Base-by-base conservation (phyloP, 1,284 basidiomycete genomes). In the Cystobasidium pallidum region DNA sequence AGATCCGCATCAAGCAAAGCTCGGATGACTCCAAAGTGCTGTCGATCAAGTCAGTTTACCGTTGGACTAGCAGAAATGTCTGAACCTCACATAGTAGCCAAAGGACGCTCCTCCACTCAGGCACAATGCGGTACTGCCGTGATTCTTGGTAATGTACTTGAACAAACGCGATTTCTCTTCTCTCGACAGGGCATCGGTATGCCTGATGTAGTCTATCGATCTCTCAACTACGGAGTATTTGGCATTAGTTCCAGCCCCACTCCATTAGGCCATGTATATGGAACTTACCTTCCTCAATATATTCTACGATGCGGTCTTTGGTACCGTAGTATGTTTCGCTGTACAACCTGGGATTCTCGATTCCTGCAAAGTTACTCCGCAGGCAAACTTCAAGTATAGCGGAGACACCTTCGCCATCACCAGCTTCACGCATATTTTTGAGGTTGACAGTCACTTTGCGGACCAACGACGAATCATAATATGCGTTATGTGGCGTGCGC, bases 151-250 rank as follows among this genome's bases (percentile, higher is more conserved):
- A 52, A 90, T 87, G 73, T 86, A 88, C 80, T 91, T 90, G 84
- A 96, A 99, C 81, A 99, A 97, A 4, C 87, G 86, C 75, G 88
- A 88, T 84, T 98, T 99, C 82, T 96, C 92, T 74, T 96, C 91
- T 10, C 87, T 83, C 0, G 90, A 87, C 7, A 98, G 83, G 41
- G 89, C 87, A 17, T 77, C 71, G 1, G 74, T 59, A 28, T 88
- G 85, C 2, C 91, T 86, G 55, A 97, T 86, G 78, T 87, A 92
- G 75, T 86, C 85, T 3, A 97, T 61, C 10, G 72, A 77, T 34
- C 63, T 57, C 24, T 76, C 77, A 28, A 80, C 78, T 79, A 73
- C 26, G 19, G 54, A n/a, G 21, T 41, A 13, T 26, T 24, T n/a
- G 21, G 2, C 58, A 36, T 28, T n/a, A 55, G 30, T 26, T 8